These are phyloP conservation scores for Fusarium concolor DNA, from an alignment of 2,329 filamentous ascomycete species.

Conservation along the genomic window DNA sequence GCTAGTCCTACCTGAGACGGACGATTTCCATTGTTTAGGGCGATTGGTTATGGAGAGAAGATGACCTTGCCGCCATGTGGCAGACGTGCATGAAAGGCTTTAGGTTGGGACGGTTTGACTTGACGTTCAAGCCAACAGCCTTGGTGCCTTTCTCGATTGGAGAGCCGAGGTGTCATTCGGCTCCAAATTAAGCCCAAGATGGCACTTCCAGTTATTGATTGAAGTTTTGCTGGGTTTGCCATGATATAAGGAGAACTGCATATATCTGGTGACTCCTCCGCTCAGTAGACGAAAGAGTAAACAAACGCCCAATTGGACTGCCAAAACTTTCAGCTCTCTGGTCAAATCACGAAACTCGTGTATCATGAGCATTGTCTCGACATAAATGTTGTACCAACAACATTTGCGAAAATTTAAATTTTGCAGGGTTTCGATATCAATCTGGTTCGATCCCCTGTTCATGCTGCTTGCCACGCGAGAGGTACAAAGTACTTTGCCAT, in stretches of 20 bases:
- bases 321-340: background rate
- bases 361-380: slow-evolving; percentile 11
- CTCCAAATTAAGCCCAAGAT: slow-evolving; percentile 18
- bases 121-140: slow-evolving; percentile 6
- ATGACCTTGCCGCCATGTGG: slow-evolving; percentile 39
- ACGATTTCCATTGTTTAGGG: background rate
- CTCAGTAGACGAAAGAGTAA: background rate
- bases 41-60: slow-evolving; percentile 7
- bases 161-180: background rate
- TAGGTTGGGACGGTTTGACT: slow-evolving; percentile 23
- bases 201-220: background rate
- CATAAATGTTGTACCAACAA: background rate
- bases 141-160: background rate
- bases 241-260: background rate
- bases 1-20: background rate
- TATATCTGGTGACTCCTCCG: background rate
- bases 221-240: background rate
- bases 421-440: slow-evolving; percentile 26
- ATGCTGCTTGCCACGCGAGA: slow-evolving; percentile 25
- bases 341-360: slow-evolving; percentile 8
- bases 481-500: slow-evolving; percentile 47
- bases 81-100: slow-evolving; percentile 29
- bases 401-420: slow-evolving; percentile 3
- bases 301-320: background rate
- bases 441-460: slow-evolving; percentile 29